Conservation (phyloP, 1,139 yeast species). For the Saccharomyces hybrid region DNA sequence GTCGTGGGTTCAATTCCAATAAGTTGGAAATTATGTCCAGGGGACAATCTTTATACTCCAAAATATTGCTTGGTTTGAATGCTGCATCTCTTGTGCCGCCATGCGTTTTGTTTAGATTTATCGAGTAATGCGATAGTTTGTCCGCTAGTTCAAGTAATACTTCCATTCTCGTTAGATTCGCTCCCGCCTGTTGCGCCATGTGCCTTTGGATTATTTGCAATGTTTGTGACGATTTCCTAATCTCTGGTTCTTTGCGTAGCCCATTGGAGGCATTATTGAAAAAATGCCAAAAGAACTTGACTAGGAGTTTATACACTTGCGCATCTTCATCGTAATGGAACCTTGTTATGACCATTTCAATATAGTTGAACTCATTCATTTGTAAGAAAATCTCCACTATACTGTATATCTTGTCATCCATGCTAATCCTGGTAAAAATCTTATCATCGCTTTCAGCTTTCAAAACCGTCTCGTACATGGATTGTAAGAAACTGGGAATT, state of each 20-base stretch:
- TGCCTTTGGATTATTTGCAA: slow-evolving; percentile 33
- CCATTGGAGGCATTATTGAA: slow-evolving; percentile 45
- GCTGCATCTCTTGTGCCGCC: slow-evolving; percentile 29
- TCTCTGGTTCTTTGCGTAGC: slow-evolving; percentile 41
- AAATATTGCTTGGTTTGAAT: slow-evolving; percentile 34
- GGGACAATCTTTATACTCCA: slow-evolving; percentile 29
- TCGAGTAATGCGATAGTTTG: slow-evolving; percentile 32
- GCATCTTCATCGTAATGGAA: slow-evolving; percentile 16
- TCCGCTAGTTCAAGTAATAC: slow-evolving; percentile 35
- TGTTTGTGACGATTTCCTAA: slow-evolving; percentile 39
- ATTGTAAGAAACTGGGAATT: neutral
- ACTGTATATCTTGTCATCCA: slow-evolving; percentile 12
- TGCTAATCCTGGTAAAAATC: slow-evolving; percentile 14
- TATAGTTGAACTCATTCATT: slow-evolving; percentile 18
- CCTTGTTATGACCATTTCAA: slow-evolving; percentile 11
- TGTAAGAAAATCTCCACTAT: slow-evolving; percentile 21
- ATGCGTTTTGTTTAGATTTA: slow-evolving; percentile 27
- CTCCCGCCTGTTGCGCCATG: slow-evolving; percentile 28
- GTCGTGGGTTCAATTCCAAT: slow-evolving; percentile 47
- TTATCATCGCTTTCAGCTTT: neutral
- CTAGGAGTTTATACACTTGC: slow-evolving; percentile 10
- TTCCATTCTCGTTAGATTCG: slow-evolving; percentile 20
- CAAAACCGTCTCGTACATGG: slow-evolving; percentile 2
- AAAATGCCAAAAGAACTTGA: slow-evolving; percentile 46
- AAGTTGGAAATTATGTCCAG: slow-evolving; percentile 35